Percentiles rank a stretch among this genome's conserved stretches.
Conservation (phyloP, 2,329 filamentous ascomycete genomes). For the Neophaeococcomyces mojaviensis region DNA sequence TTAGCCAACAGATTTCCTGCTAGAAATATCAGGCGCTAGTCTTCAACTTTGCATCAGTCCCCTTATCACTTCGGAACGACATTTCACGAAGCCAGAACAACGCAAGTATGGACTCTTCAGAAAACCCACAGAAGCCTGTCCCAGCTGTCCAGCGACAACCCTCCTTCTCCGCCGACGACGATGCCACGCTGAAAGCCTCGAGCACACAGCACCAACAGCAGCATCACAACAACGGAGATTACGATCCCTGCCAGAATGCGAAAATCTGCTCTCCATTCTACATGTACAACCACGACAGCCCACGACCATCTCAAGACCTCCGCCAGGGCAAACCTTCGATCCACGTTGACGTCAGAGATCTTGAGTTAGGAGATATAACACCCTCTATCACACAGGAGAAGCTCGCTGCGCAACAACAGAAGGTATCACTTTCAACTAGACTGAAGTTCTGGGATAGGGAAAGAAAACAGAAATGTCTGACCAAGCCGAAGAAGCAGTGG, state of each 20-base stretch:
- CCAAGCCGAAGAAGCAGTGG: slow-evolving; percentile 26
- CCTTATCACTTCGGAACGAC: background rate
- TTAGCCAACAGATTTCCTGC: background rate
- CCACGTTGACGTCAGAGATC: slow-evolving; percentile 11
- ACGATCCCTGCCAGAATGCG: slow-evolving; percentile 32
- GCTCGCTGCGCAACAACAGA: slow-evolving; percentile 13
- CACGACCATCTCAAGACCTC: slow-evolving; percentile 26
- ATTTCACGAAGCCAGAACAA: background rate
- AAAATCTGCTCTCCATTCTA: slow-evolving; percentile 40
- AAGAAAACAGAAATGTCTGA: slow-evolving; percentile 26
- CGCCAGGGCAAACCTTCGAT: slow-evolving; percentile 14
- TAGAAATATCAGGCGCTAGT: background rate
- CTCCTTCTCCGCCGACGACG: background rate
- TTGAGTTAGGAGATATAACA: slow-evolving; percentile 10
- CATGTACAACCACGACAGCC: slow-evolving; percentile 33
- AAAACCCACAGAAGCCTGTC: background rate
- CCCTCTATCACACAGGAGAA: slow-evolving; percentile 20
- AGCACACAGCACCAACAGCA: background rate
- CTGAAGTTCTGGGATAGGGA: slow-evolving; percentile 17
- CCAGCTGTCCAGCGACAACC: background rate
- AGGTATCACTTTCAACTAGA: background rate
- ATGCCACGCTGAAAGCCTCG: background rate
- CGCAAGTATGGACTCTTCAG: background rate
- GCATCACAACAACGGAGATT: slow-evolving; percentile 35
- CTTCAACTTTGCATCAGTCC: background rate